Evolutionary conservation across 192 early-diverging fungal species (phyloP), one percentile per base, ranked within the genome.

Genomic region (Linnemannia elongata): DNA sequence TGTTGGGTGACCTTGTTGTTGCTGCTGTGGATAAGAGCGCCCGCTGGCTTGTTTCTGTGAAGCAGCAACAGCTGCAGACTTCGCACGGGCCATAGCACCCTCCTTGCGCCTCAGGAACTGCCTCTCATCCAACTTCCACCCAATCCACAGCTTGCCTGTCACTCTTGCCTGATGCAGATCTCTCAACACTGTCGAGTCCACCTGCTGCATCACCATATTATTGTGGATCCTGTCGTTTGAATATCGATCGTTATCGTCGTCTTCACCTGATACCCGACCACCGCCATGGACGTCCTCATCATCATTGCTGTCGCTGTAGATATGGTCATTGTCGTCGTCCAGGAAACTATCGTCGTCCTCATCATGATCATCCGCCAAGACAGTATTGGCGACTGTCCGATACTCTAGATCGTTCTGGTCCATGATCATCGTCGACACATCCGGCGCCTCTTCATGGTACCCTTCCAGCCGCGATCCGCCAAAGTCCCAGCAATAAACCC

Each of bases 401-500:
- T 72, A 76, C 3, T 70, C 39, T 15, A 82, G 52, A 49, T 82
- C 75, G 17, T 54, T 47, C 41, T 77, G 72, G 20, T 83, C 82
- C 24, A 83, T 30, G 36, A 83, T 74, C 52, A 78, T 76, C 6
- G 82, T 78, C 39, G 72, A 69, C 17, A 72, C 39, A 45, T 78
- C 77, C 1, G 33, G 17, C 7, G 72, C 77, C 18, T 78, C 71
- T 36, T 84, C 82, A 57, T 84, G 82, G 49, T 84, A 84, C 5
- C 82, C 82, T 24, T 77, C 76, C 57, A 78, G 39, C 0, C 77
- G 76, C 36, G 77, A 76, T 20, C 85, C 85, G 69, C 54, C 76
- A 60, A 88, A 88, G 38, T 82, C 81, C 86, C 86, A 88, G 22
- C 69, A 77, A 39, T 88, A 88, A 20, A 88, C 80, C 1, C 86